A percentile compares a stretch with the other conserved stretches of the same genome.
phyloP scores from a whole-genome alignment of 1,284 basidiomycete genomes.

The Phylloboletellus chloephorus region DNA sequence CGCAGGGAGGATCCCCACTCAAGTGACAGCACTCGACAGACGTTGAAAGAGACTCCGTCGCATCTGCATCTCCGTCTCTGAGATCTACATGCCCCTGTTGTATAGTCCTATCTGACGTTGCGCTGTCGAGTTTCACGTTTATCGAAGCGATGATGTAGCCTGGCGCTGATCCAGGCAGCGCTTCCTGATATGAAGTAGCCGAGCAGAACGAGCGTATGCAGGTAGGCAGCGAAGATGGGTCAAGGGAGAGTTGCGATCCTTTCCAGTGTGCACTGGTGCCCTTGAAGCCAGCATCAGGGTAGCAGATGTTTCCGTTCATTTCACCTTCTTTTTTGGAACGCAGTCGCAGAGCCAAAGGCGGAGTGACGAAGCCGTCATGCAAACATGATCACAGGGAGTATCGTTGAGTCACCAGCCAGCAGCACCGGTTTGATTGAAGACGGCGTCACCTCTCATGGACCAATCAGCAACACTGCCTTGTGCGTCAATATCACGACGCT shows the following conservation, averaged over 20 bases:
- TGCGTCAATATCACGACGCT: too few relatives aligned
- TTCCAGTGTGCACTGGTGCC: background rate
- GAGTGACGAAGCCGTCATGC: background rate
- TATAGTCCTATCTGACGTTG: background rate
- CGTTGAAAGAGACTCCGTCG: too few relatives aligned
- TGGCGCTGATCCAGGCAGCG: too few relatives aligned
- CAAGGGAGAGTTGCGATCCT: background rate
- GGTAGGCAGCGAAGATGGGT: background rate
- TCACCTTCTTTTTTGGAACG: background rate
- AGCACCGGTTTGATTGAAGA: conserved; percentile 9
- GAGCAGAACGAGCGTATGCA: background rate
- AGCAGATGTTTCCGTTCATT: background rate
- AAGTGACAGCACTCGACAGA: too few relatives aligned
- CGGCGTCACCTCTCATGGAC: conserved; percentile 12
- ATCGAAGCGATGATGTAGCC: too few relatives aligned
- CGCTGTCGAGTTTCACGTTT: too few relatives aligned
- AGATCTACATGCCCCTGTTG: too few relatives aligned
- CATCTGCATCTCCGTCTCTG: too few relatives aligned
- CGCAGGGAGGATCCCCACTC: too few relatives aligned
- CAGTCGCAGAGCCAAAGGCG: background rate
- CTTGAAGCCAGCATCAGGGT: background rate
- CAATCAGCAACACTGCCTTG: too few relatives aligned
- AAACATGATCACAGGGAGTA: too few relatives aligned
- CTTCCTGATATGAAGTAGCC: background rate
- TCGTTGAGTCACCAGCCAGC: background rate